A percentile compares a stretch with the other conserved stretches of the same genome.
phyloP scores from a whole-genome alignment of 805 yeast genomes.

The Wickerhamomyces ciferrii region DNA sequence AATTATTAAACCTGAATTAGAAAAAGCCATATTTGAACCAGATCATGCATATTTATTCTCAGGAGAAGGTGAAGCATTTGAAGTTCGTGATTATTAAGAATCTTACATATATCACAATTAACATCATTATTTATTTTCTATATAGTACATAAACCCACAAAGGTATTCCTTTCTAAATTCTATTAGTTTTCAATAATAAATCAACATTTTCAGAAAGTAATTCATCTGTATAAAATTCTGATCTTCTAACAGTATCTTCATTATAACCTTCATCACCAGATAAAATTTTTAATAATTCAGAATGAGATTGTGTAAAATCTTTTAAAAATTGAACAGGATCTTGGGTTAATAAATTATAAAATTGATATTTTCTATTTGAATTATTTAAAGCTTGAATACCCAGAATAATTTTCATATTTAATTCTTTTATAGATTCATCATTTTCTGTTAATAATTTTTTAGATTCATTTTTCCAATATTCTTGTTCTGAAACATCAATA shows the following conservation, averaged over 20 bases:
- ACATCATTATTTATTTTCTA: neutral
- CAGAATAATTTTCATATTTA: conserved; percentile 27
- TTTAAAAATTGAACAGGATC: conserved; percentile 76
- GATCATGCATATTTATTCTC: neutral
- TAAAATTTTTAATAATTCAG: conserved; percentile 78
- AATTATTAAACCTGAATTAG: neutral
- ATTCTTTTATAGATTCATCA: conserved; percentile 26
- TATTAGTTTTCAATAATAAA: conserved; percentile 48
- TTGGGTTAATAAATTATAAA: conserved; percentile 66
- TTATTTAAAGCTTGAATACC: conserved; percentile 46
- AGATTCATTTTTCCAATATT: conserved; percentile 24
- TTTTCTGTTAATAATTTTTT: conserved; percentile 22
- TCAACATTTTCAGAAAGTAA: conserved; percentile 75
- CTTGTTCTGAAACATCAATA: conserved; percentile 24
- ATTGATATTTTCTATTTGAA: conserved; percentile 63
- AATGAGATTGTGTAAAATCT: conserved; percentile 72
- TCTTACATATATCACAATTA: neutral
- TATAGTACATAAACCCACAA: neutral
- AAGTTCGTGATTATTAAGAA: neutral
- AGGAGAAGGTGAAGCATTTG: neutral
- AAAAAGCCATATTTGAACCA: neutral
- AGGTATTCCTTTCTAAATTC: neutral
- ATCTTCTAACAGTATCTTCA: conserved; percentile 83
- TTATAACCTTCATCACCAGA: conserved; percentile 86
- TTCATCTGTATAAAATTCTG: conserved; percentile 74